These are phyloP conservation scores for Catenaria anguillulae DNA, from an alignment of 371 early-diverging fungal species.

Conservation along the genomic window DNA sequence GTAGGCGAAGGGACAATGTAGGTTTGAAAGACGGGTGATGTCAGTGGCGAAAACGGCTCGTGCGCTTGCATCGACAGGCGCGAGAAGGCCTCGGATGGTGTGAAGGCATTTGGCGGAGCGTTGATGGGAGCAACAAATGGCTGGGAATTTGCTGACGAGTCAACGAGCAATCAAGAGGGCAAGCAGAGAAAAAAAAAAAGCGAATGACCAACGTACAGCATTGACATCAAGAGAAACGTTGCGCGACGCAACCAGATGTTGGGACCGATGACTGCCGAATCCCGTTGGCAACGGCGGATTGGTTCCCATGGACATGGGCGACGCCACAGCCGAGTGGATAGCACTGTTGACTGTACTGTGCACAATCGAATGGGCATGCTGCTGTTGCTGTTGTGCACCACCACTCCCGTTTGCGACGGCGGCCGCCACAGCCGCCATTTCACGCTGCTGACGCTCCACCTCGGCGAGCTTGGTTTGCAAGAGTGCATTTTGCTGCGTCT, in stretches of 20 bases:
- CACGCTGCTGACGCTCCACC: too few species aligned
- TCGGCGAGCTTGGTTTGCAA: background rate
- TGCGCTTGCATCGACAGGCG: background rate
- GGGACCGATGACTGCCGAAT: background rate
- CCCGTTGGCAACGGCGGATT: background rate
- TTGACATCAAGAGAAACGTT: background rate
- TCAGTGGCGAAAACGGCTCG: background rate
- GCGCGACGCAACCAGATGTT: background rate
- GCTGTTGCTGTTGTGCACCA: too few species aligned
- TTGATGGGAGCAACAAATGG: background rate
- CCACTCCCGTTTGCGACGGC: too few species aligned
- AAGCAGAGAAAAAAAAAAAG: background rate
- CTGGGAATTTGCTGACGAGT: background rate
- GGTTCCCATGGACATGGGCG: background rate
- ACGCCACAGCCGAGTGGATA: too few species aligned
- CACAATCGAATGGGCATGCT: too few species aligned
- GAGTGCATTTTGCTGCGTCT: background rate
- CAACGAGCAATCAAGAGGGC: background rate
- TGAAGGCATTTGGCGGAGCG: background rate
- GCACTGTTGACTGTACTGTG: too few species aligned
- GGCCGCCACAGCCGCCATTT: too few species aligned
- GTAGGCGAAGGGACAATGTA: background rate
- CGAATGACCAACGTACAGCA: background rate
- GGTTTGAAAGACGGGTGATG: background rate
- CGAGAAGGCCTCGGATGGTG: background rate